Evolutionary conservation across 2,329 filamentous ascomycete species (phyloP), one percentile per base, ranked within the genome.

Genomic region (Xylariales sp.): DNA sequence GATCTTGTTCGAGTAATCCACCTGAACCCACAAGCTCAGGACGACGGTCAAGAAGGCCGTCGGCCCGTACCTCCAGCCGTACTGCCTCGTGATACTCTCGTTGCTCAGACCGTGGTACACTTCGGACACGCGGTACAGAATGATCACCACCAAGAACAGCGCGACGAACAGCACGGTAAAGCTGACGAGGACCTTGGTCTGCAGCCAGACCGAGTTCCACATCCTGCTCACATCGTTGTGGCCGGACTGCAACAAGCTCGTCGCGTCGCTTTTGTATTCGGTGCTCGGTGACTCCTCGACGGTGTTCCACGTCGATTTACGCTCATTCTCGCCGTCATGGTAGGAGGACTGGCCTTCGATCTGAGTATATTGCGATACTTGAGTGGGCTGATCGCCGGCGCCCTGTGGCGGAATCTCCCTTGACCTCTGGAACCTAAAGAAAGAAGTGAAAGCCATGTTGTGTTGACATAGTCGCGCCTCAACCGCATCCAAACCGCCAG

Each of bases 11-110:
- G 62, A 52, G 49, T 61, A 68, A 53, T 70, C 68, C 8, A 70
- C 55, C 56, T 69, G 65, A 34, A n/a, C 34, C 66, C 66, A 70
- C 52, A 70, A 41, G 53, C 62, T 67, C 14, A 69, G 62, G n/a
- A 69, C 7, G 39, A 70, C 48, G 18, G 66, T 69, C 23, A 70
- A 49, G 12, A 70, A 56, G 0, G 69, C 66, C 14, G 69, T 70
- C 54, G 69, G 69, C 48, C 69, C 62, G 9, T 69, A 70, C 52
- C 61, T 53, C 69, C 66, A 70, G 30, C 62, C 66, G 16, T 69
- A 70, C 48, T 70, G 50, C 30, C 60, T 63, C 16, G 55, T 18
- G 5, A 57, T 41, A 55, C 46, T 39, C 55, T 66, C 52, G 12
- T 54, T 52, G 12, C 50, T 61, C 9, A 70, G 30, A 6, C 66